phyloP scores from a whole-genome alignment of 306 rosid genomes.

The Senna tora region DNA sequence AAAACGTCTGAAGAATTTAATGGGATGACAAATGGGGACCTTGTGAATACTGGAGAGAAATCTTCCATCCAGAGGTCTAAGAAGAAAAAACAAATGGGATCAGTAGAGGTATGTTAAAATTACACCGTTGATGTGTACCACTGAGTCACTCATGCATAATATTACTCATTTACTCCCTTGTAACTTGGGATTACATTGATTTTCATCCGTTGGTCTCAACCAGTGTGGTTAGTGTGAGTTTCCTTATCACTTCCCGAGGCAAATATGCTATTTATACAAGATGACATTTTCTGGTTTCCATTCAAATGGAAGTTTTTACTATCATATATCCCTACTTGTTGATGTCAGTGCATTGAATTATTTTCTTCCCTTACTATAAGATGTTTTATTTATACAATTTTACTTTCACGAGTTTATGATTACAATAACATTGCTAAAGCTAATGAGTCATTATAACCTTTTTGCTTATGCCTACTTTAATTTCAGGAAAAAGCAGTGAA shows the following conservation, averaged over 20 bases:
- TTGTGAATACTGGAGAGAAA: constrained; percentile 49
- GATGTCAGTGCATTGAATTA: constrained; percentile 11
- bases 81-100: constrained; percentile 62
- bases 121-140: neutral
- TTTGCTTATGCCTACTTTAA: constrained; percentile 16
- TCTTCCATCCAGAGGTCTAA: constrained; percentile 45
- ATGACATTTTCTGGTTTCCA: neutral
- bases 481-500: constrained; percentile 64
- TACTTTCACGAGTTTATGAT: neutral
- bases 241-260: neutral
- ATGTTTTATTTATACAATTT: constrained; percentile 1
- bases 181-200: constrained; percentile 2
- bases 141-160: neutral
- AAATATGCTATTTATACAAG: neutral
- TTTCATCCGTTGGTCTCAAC: neutral
- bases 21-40: constrained; percentile 42
- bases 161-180: neutral
- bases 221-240: constrained; percentile 10
- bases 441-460: constrained; percentile 15
- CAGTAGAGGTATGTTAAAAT: constrained; percentile 64
- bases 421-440: neutral
- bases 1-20: constrained; percentile 32
- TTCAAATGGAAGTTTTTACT: neutral
- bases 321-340: constrained; percentile 3
- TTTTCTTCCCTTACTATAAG: neutral